phyloP scores from a whole-genome alignment of 2,329 filamentous ascomycete genomes.

The Colletotrichum horii region DNA sequence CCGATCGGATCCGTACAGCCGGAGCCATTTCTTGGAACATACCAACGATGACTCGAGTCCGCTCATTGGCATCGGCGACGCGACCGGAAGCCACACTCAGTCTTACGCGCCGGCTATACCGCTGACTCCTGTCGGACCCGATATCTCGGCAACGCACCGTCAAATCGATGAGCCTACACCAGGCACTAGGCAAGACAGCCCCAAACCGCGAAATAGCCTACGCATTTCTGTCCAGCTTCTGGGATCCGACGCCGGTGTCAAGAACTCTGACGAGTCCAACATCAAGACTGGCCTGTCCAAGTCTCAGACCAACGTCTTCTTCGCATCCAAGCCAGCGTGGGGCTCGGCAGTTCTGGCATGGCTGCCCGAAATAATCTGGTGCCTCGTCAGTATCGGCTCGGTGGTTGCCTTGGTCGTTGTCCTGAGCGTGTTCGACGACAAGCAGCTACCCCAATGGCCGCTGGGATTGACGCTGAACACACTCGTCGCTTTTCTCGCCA shows the following conservation, averaged over 20 bases:
- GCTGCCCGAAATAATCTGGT: background rate
- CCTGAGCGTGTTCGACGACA: background rate
- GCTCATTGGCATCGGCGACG: background rate
- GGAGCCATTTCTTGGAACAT: background rate
- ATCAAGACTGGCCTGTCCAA: background rate
- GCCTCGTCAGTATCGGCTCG: background rate
- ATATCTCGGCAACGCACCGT: background rate
- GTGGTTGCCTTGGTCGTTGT: background rate
- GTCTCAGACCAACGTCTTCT: conserved; percentile 15
- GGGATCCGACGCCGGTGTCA: background rate
- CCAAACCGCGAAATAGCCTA: background rate
- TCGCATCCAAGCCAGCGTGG: background rate
- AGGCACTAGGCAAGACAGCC: background rate
- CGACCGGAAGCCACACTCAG: background rate
- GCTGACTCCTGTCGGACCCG: background rate
- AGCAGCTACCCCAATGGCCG: conserved; percentile 8
- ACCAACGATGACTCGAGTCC: background rate
- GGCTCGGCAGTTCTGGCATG: background rate
- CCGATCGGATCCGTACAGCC: background rate
- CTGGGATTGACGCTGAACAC: conserved; percentile 33
- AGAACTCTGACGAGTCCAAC: background rate
- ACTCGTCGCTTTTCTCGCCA: conserved; percentile 29
- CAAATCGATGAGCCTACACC: background rate
- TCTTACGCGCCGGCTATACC: background rate
- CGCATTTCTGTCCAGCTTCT: background rate